Percentiles rank a stretch among this genome's conserved stretches.
Evolutionary conservation across 768 basidiomycete genomes (phyloP).

Genomic region (Amyloporia xantha): DNA sequence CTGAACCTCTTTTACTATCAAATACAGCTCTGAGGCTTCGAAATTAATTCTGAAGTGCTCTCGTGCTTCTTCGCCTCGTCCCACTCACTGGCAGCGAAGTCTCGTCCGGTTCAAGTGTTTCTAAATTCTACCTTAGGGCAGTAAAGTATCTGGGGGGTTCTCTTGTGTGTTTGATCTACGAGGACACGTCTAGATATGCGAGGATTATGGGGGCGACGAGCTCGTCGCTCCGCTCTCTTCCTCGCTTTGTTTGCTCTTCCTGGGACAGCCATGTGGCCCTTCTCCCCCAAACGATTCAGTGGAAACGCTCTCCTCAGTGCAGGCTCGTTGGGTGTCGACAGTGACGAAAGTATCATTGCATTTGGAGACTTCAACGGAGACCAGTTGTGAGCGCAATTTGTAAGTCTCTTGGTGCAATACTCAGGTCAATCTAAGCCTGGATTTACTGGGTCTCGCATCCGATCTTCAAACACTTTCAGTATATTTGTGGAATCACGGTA

Average conservation of each 20-base stretch:
- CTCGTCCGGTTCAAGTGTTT: too few relatives aligned
- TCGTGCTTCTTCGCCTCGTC: too few relatives aligned
- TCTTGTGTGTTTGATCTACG: too few relatives aligned
- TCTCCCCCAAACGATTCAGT: constrained; percentile 77
- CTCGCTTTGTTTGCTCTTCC: background rate
- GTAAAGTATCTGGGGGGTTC: too few relatives aligned
- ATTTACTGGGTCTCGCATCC: constrained; percentile 68
- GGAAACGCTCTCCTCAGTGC: constrained; percentile 76
- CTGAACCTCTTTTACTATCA: too few relatives aligned
- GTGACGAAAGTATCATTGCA: constrained; percentile 71
- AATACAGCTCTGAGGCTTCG: too few relatives aligned
- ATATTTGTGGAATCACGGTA: constrained; percentile 80
- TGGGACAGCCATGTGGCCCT: constrained; percentile 61
- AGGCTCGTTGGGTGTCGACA: constrained; percentile 71
- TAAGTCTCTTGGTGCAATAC: background rate
- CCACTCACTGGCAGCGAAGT: too few relatives aligned
- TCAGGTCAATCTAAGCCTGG: constrained; percentile 46
- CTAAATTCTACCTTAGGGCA: too few relatives aligned
- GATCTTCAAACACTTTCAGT: constrained; percentile 74
- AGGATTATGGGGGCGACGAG: too few relatives aligned
- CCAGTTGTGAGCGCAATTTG: constrained; percentile 66
- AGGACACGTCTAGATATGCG: too few relatives aligned
- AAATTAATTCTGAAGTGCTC: too few relatives aligned
- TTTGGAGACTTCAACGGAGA: constrained; percentile 96
- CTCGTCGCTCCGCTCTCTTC: too few relatives aligned